These are phyloP conservation scores for Xylariaceae sp. DNA, from an alignment of 2,329 filamentous ascomycete species.

Conservation along the genomic window DNA sequence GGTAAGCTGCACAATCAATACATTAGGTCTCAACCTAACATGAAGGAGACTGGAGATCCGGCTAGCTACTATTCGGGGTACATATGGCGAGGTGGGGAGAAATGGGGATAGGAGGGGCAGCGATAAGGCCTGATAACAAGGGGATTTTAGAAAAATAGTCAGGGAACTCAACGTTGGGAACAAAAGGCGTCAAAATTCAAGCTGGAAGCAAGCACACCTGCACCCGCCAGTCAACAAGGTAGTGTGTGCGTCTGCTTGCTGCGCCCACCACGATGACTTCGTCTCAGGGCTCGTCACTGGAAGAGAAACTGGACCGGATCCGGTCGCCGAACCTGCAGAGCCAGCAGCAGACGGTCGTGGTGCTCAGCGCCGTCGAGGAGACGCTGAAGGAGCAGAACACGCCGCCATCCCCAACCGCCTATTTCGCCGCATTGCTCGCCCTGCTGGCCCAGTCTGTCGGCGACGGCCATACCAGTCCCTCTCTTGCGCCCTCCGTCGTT, in stretches of 20 bases:
- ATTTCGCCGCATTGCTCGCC: conserved; percentile 91
- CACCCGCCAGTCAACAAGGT: no score
- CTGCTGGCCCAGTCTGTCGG: conserved; percentile 75
- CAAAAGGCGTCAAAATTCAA: no score
- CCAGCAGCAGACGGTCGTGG: conserved; percentile 85
- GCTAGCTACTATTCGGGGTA: no score
- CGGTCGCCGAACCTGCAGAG: conserved; percentile 94
- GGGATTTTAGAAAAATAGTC: no score
- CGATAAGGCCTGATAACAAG: no score
- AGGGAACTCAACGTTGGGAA: no score
- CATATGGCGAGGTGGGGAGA: no score
- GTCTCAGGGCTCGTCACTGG: conserved; percentile 41
- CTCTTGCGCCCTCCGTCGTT: conserved; percentile 79
- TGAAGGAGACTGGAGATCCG: no score
- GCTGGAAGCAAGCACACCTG: no score
- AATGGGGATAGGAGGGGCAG: no score
- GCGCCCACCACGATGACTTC: conserved; percentile 41
- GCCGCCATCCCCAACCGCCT: conserved; percentile 79
- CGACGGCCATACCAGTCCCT: conserved; percentile 68
- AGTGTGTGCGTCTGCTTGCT: conserved; percentile 7
- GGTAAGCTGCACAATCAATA: no score
- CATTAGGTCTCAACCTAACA: no score
- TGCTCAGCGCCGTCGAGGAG: conserved; percentile 88
- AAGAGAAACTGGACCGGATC: conserved; percentile 95
- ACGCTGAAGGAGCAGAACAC: conserved; percentile 86